phyloP scores from a whole-genome alignment of 108 stramenopile genomes.

The Cylindrotheca closterium region DNA sequence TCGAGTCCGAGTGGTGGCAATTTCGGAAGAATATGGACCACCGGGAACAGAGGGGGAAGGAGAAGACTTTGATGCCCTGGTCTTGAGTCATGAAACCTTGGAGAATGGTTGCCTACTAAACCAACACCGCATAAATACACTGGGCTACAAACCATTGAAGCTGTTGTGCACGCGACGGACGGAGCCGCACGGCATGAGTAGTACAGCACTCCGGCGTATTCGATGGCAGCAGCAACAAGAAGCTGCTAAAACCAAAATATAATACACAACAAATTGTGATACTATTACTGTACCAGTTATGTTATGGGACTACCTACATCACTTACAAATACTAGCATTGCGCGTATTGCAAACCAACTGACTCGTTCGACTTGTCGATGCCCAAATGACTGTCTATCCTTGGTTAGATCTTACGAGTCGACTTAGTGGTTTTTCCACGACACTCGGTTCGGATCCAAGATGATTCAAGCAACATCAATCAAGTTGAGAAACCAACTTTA shows the following conservation, averaged over 20 bases:
- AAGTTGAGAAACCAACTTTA: too few species aligned
- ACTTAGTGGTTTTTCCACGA: too few species aligned
- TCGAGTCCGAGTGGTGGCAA: conserved; percentile 70
- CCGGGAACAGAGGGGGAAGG: conserved; percentile 52
- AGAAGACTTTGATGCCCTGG: conserved; percentile 73
- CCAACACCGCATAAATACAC: conserved; percentile 45
- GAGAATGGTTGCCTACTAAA: conserved; percentile 75
- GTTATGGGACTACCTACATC: too few species aligned
- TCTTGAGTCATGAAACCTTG: conserved; percentile 83
- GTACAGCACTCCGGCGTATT: conserved; percentile 68
- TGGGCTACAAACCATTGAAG: conserved; percentile 64
- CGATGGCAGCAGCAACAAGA: conserved; percentile 19
- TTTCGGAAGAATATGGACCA: conserved; percentile 77
- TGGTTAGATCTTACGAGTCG: too few species aligned
- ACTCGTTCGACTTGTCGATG: too few species aligned
- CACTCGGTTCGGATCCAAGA: too few species aligned
- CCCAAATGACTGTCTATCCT: too few species aligned
- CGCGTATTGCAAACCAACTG: too few species aligned
- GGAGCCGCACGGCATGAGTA: conserved; percentile 87
- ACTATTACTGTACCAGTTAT: too few species aligned
- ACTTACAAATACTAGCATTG: too few species aligned
- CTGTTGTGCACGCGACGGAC: conserved; percentile 85
- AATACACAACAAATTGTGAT: too few species aligned
- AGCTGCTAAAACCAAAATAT: conserved; percentile 5
- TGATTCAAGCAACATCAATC: too few species aligned